A percentile compares a stretch with the other conserved stretches of the same genome.
phyloP scores from a whole-genome alignment of 495 filamentous ascomycete genomes.

The Xylaria scruposa region DNA sequence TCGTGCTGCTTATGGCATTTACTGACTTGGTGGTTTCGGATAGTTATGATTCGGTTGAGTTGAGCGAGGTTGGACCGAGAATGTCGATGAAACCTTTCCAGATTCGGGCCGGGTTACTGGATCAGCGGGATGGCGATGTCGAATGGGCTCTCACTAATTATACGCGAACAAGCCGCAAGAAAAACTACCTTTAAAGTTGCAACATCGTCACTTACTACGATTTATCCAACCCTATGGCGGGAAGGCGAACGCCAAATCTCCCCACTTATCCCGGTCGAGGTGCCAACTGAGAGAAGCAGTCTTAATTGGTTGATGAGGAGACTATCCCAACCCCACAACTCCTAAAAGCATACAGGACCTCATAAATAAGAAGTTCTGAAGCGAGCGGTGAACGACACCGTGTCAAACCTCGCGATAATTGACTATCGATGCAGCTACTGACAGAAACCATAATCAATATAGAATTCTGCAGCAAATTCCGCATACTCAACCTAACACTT shows the following conservation, averaged over 20 bases:
- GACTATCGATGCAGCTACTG: background rate
- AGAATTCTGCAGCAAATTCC: background rate
- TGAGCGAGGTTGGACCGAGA: slow-evolving; percentile 92
- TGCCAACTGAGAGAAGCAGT: slow-evolving; percentile 32
- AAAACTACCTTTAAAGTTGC: slow-evolving; percentile 79
- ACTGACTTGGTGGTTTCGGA: background rate
- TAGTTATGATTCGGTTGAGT: slow-evolving; percentile 80
- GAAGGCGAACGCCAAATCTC: slow-evolving; percentile 28
- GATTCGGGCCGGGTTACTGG: slow-evolving; percentile 89
- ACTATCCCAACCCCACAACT: slow-evolving; percentile 20
- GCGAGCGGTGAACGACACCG: slow-evolving; percentile 4
- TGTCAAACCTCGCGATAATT: background rate
- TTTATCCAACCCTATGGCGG: slow-evolving; percentile 28
- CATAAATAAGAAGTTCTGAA: slow-evolving; percentile 23
- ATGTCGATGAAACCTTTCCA: slow-evolving; percentile 98
- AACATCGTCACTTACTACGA: background rate
- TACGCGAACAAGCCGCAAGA: slow-evolving; percentile 89
- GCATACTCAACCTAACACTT: background rate
- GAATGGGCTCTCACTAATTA: slow-evolving; percentile 97
- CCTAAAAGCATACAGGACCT: slow-evolving; percentile 26
- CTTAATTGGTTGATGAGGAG: slow-evolving; percentile 14
- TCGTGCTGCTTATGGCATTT: background rate
- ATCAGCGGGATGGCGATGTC: slow-evolving; percentile 94
- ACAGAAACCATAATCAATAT: background rate
- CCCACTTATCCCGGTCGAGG: slow-evolving; percentile 26